Conservation (phyloP, 2,329 filamentous ascomycete species). For the Exophiala spinifera region DNA sequence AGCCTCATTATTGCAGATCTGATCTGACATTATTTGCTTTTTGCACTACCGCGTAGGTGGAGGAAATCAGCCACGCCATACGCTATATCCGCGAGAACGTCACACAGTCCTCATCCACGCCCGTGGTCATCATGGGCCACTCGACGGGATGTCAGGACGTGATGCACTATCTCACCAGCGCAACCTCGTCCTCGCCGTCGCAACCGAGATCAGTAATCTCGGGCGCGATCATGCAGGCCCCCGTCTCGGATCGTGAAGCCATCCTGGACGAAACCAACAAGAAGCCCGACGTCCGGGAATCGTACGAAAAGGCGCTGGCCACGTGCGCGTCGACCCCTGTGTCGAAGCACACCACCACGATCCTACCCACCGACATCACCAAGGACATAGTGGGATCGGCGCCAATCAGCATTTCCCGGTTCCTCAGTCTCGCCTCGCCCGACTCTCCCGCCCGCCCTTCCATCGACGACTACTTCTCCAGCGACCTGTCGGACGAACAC, state of each 20-base stretch:
- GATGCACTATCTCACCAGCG: constrained; percentile 56
- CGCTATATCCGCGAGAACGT: constrained; percentile 33
- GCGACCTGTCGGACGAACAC: constrained; percentile 61
- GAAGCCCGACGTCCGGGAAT: constrained; percentile 7
- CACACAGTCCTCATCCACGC: constrained; percentile 38
- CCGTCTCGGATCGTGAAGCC: constrained; percentile 73
- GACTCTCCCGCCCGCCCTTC: constrained; percentile 56
- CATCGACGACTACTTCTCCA: constrained; percentile 87
- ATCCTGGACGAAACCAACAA: constrained; percentile 45
- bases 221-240: constrained; percentile 75
- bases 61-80: constrained; percentile 35
- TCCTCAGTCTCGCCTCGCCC: constrained; percentile 55
- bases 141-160: constrained; percentile 68
- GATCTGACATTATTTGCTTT: not conserved
- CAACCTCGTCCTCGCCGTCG: constrained; percentile 29
- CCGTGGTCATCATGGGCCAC: constrained; percentile 67
- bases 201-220: constrained; percentile 56
- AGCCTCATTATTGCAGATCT: not conserved
- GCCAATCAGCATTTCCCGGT: constrained; percentile 56
- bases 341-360: constrained; percentile 13
- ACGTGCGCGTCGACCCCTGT: constrained; percentile 14
- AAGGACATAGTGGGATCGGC: constrained; percentile 34
- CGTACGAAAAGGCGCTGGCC: constrained; percentile 19
- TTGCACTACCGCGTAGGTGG: constrained; percentile 41
- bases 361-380: constrained; percentile 27